These are phyloP conservation scores for Nissolia schottii DNA, from an alignment of 306 rosid genomes.

Conservation along the genomic window DNA sequence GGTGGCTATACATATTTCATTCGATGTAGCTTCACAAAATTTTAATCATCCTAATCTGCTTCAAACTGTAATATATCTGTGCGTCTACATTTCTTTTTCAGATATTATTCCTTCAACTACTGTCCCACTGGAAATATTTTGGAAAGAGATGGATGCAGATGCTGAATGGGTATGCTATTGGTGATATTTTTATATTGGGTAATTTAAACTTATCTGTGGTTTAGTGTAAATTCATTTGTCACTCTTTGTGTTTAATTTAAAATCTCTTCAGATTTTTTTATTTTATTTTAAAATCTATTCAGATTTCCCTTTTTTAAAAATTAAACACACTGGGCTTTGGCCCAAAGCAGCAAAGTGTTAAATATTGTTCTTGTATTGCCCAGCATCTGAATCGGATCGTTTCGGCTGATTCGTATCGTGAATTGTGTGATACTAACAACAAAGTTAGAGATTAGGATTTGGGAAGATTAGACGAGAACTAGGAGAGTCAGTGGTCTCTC, in stretches of 20 bases:
- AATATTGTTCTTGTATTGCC: too few species aligned
- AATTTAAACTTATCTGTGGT: conserved; percentile 37
- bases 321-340: too few species aligned
- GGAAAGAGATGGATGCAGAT: conserved; percentile 92
- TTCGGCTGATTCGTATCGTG: too few species aligned
- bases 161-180: conserved; percentile 90
- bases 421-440: too few species aligned
- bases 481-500: too few species aligned
- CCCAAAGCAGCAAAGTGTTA: too few species aligned
- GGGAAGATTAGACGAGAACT: too few species aligned
- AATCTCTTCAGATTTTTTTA: not conserved
- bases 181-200: conserved; percentile 38
- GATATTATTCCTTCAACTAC: conserved; percentile 69
- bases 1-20: not conserved
- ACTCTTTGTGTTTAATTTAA: too few species aligned
- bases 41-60: conserved; percentile 1
- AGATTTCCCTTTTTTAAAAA: too few species aligned
- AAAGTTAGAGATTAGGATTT: too few species aligned
- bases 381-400: too few species aligned
- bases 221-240: conserved; percentile 26
- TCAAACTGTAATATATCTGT: conserved; percentile 21
- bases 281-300: conserved; percentile 23
- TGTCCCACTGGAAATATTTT: conserved; percentile 80
- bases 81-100: conserved; percentile 31
- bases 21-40: conserved; percentile 4